Base-by-base conservation (phyloP, 768 basidiomycete genomes). In the Trametes coccinea region DNA sequence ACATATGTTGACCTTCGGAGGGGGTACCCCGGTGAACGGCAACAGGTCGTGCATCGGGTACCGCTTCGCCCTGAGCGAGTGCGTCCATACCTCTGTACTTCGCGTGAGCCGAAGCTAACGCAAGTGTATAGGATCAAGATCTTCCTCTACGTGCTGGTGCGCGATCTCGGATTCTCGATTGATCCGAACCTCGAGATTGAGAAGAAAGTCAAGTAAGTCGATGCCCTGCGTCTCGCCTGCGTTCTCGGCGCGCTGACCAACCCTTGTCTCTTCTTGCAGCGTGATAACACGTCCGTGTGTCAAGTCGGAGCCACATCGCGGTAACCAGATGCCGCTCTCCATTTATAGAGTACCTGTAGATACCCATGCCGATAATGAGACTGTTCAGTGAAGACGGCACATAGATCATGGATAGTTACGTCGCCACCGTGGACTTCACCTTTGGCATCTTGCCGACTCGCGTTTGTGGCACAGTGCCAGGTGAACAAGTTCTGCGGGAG, bases 31-130 rank as follows among this genome's bases (percentile, higher is more conserved):
- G 0, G 66, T 77, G 33, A 76, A 76, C 53, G 85, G 84, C 59
- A 80, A 81, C 66, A 77, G 86, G 34, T 83, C 84, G 17, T 85
- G 84, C 63, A 85, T 87, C 65, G 84, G 87, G 13, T 85, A 80
- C 70, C 79, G 78, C 66, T 88, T 87, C 67, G 84, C 84, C 14
- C 62, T 87, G 60, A 75, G 78, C 37, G 83, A 87, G 85, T 85
- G 69, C 75, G 84, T 81, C 41, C 8, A 50, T 27, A 4, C 7
- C 5, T 49, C 27, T 37, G 13, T 61, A 2, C 9, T 45, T 29
- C 29, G 7, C 54, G 29, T n/a, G 6, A 4, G 13, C 43, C 54
- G 34, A 55, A 17, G 40, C 39, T 44, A 33, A 44, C 33, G 30
- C 22, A 50, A 29, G 59, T 62, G 33, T 44, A 22, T 68, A 86